Evolutionary conservation across 176 grass and related monocot genomes (phyloP).

Genomic region (Triticum urartu): DNA sequence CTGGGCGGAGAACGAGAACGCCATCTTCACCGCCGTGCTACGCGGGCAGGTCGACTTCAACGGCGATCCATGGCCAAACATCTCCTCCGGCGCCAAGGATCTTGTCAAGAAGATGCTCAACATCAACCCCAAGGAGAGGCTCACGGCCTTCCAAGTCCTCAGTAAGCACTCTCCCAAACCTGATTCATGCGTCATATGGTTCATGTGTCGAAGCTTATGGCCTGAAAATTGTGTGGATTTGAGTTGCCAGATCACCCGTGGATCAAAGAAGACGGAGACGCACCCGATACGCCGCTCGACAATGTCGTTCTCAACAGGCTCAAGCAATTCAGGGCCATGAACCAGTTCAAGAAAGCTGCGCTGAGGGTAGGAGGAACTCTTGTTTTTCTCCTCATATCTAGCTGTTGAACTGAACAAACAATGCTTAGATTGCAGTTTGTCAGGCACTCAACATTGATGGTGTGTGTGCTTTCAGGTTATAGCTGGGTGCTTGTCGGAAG

Average conservation of each 20-base stretch:
- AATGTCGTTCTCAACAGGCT: constrained; percentile 76
- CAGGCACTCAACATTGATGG: neutral
- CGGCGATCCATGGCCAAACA: constrained; percentile 67
- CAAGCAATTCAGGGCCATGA: constrained; percentile 86
- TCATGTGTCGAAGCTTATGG: neutral
- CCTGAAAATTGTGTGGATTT: neutral
- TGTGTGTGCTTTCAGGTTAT: constrained; percentile 50
- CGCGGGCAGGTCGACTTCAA: constrained; percentile 56
- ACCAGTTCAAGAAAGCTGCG: constrained; percentile 92
- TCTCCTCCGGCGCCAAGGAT: constrained; percentile 66
- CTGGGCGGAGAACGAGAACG: constrained; percentile 77
- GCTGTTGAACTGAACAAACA: neutral
- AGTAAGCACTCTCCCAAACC: constrained; percentile 36
- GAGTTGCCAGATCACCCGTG: constrained; percentile 69
- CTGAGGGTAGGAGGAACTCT: constrained; percentile 37
- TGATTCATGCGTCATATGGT: neutral
- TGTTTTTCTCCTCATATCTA: neutral
- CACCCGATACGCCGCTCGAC: constrained; percentile 74
- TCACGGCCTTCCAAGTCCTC: constrained; percentile 80
- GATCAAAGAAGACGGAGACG: constrained; percentile 95
- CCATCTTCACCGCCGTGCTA: constrained; percentile 73
- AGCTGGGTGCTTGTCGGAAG: constrained; percentile 85
- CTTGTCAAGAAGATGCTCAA: constrained; percentile 76
- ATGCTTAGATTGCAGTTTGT: neutral
- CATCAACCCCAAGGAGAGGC: constrained; percentile 66